Evolutionary conservation across 2,329 filamentous ascomycete species (phyloP).

Genomic region (Fusarium devonianum): DNA sequence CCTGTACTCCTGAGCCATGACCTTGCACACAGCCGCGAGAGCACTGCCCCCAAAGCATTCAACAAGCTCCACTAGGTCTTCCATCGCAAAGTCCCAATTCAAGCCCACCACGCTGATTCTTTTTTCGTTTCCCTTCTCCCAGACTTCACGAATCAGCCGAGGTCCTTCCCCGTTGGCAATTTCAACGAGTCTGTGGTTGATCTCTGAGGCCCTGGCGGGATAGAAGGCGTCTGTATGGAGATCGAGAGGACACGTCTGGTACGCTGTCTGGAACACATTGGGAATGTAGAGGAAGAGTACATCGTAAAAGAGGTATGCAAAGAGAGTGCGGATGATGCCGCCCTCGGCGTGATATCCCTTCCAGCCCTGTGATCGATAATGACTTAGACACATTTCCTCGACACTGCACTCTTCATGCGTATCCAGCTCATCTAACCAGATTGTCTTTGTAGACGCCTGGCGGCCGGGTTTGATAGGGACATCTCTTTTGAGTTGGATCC

Average conservation of each 20-base stretch:
- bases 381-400: constrained; percentile 90
- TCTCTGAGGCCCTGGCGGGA: constrained; percentile 82
- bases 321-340: constrained; percentile 88
- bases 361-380: constrained; percentile 84
- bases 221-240: constrained; percentile 94
- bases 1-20: constrained; percentile 94
- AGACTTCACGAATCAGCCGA: constrained; percentile 70
- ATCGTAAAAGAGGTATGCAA: constrained; percentile 91
- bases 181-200: constrained; percentile 84
- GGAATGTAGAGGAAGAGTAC: constrained; percentile 91
- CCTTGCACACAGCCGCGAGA: constrained; percentile 85
- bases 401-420: constrained; percentile 80
- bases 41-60: constrained; percentile 80
- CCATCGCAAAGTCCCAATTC: constrained; percentile 84
- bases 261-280: constrained; percentile 96
- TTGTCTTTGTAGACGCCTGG: constrained; percentile 70
- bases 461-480: constrained; percentile 51
- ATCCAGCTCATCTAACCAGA: constrained; percentile 84
- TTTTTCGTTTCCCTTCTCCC: constrained; percentile 71
- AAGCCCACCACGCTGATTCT: constrained; percentile 89
- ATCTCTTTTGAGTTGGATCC: constrained; percentile 76
- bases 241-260: constrained; percentile 92
- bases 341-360: constrained; percentile 96
- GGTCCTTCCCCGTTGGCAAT: constrained; percentile 84
- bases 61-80: constrained; percentile 81